Evolutionary conservation across 2,329 filamentous ascomycete species (phyloP).

Genomic region (Cladosporium oxysporum): DNA sequence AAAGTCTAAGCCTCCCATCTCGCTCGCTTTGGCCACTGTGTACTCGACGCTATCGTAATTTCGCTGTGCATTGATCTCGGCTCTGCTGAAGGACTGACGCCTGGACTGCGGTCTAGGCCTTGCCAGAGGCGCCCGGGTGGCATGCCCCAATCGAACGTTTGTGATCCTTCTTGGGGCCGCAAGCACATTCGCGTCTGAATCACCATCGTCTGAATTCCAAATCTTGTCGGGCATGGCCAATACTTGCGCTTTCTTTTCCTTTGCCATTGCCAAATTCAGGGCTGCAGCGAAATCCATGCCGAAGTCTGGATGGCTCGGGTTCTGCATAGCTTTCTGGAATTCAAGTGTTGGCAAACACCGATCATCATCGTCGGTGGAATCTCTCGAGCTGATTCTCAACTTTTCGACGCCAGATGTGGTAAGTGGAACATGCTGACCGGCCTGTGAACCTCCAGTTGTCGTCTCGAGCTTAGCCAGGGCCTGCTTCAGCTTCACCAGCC

Average conservation of each 20-base stretch:
- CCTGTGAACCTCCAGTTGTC: not conserved
- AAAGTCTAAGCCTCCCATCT: not conserved
- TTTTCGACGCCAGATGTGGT: no score
- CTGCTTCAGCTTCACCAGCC: not conserved
- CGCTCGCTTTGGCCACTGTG: not conserved
- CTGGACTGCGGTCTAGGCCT: not conserved
- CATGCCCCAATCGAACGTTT: not conserved
- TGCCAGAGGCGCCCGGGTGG: not conserved
- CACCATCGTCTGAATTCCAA: not conserved
- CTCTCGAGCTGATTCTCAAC: no score
- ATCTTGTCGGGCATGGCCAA: not conserved
- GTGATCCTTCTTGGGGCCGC: not conserved
- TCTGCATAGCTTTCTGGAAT: not conserved
- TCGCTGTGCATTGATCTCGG: not conserved
- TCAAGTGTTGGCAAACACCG: not conserved
- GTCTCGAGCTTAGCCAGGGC: not conserved
- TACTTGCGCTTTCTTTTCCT: not conserved
- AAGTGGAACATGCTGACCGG: not conserved
- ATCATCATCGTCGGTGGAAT: not conserved
- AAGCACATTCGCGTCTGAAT: not conserved
- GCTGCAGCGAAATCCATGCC: not conserved
- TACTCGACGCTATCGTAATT: not conserved
- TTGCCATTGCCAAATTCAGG: not conserved
- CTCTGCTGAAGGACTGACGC: not conserved
- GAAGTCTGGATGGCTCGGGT: constrained; percentile 1